These are phyloP conservation scores for Fusarium siculi DNA, from an alignment of 2,329 filamentous ascomycete genomes.

Conservation along the genomic window DNA sequence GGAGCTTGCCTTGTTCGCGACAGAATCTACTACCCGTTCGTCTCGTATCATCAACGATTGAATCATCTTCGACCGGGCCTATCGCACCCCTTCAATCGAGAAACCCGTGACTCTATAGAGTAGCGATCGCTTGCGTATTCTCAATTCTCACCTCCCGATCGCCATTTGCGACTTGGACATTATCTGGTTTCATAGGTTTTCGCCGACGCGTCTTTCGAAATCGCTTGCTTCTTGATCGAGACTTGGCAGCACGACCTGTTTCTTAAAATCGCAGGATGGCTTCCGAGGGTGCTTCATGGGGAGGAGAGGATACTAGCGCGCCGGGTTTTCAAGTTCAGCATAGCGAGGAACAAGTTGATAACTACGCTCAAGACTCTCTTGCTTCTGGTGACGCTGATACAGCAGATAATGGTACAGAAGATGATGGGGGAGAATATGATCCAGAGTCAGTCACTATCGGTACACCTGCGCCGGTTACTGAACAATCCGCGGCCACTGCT, in stretches of 20 bases:
- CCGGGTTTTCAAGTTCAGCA: conserved; percentile 66
- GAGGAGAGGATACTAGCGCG: conserved; percentile 63
- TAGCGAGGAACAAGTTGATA: conserved; percentile 66
- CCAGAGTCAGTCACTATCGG: conserved; percentile 64
- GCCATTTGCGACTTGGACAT: conserved; percentile 5
- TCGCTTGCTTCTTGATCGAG: conserved; percentile 20
- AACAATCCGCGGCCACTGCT: conserved; percentile 44
- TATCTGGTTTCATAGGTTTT: conserved; percentile 5
- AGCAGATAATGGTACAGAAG: conserved; percentile 60
- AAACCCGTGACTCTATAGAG: background rate
- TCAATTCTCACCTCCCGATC: background rate
- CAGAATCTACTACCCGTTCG: conserved; percentile 21
- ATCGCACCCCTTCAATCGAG: conserved; percentile 11
- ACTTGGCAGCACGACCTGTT: background rate
- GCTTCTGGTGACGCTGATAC: conserved; percentile 63
- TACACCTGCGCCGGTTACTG: conserved; percentile 52
- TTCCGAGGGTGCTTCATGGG: conserved; percentile 59
- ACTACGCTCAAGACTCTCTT: conserved; percentile 58
- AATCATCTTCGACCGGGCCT: background rate
- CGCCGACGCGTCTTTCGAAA: conserved; percentile 21
- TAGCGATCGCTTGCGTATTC: background rate
- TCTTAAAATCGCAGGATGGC: conserved; percentile 46
- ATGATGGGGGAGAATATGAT: conserved; percentile 68
- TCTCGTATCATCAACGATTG: conserved; percentile 19
- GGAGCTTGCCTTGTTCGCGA: conserved; percentile 34